A percentile compares a stretch with the other conserved stretches of the same genome.
These are phyloP conservation scores for Aspergillus sclerotiicarbonarius DNA, from an alignment of 495 filamentous ascomycete genomes.

Conservation along the genomic window DNA sequence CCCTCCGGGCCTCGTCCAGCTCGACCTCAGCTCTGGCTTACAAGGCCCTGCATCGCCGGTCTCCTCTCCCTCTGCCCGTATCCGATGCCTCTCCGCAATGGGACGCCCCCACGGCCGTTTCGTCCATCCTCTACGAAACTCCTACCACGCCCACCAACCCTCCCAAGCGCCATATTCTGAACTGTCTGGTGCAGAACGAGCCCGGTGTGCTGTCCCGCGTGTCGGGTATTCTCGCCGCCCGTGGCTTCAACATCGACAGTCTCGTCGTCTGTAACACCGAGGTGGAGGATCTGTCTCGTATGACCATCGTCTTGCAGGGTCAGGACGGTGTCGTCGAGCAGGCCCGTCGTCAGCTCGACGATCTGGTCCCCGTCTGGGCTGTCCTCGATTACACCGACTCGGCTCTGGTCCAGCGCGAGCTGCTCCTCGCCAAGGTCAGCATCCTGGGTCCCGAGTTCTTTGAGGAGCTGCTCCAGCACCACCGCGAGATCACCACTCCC, in stretches of 20 bases:
- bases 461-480: conserved; percentile 91
- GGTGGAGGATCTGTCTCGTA: conserved; percentile 94
- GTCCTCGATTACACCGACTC: conserved; percentile 93
- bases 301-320: conserved; percentile 96
- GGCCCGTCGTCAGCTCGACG: conserved; percentile 90
- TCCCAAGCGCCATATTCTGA: conserved; percentile 91
- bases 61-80: conserved; percentile 75
- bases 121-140: conserved; percentile 98
- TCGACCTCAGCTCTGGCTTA: conserved; percentile 94
- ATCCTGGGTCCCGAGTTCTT: conserved; percentile 97
- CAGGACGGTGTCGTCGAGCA: conserved; percentile 98
- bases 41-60: conserved; percentile 92
- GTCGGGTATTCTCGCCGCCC: conserved; percentile 91
- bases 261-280: conserved; percentile 97
- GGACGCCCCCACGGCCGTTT: conserved; percentile 94
- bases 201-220: conserved; percentile 95
- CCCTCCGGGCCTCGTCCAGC: conserved; percentile 41
- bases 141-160: conserved; percentile 78
- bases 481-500: conserved; percentile 67
- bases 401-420: conserved; percentile 92
- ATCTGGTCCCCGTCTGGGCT: conserved; percentile 96
- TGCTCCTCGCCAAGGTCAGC: conserved; percentile 94
- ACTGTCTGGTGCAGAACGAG: conserved; percentile 98
- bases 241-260: conserved; percentile 99
- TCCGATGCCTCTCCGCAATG: conserved; percentile 72